Conservation (phyloP, 768 basidiomycete species). For the Dacryopinax primogenitus region DNA sequence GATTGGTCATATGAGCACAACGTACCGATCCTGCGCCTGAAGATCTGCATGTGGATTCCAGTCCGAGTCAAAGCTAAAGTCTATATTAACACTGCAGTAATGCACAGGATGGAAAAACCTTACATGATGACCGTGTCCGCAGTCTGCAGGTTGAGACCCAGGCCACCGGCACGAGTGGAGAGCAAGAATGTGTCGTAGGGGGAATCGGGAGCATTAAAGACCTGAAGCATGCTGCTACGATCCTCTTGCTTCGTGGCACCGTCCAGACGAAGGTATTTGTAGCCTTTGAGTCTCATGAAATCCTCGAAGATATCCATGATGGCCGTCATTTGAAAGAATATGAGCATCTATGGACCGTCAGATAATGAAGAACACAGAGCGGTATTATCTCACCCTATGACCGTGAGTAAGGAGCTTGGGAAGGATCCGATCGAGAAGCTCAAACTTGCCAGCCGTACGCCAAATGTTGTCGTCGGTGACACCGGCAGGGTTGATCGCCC, state of each 20-base stretch:
- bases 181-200: constrained; percentile 86
- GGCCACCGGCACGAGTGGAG: constrained; percentile 84
- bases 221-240: constrained; percentile 69
- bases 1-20: constrained; percentile 11
- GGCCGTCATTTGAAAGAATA: constrained; percentile 99
- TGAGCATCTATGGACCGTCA: constrained; percentile 52
- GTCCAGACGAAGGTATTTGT: constrained; percentile 84
- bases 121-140: constrained; percentile 94
- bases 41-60: constrained; percentile 99
- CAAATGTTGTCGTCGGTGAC: constrained; percentile 74
- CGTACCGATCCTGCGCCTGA: constrained; percentile 91
- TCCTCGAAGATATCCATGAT: constrained; percentile 99
- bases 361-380: constrained; percentile 8
- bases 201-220: constrained; percentile 81
- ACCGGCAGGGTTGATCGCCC: constrained; percentile 75
- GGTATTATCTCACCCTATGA: constrained; percentile 51
- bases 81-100: neutral
- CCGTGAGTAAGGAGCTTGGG: constrained; percentile 89
- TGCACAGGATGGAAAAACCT: no score
- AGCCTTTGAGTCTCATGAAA: constrained; percentile 75
- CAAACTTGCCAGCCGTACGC: constrained; percentile 84
- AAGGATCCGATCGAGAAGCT: constrained; percentile 76
- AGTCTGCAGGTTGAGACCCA: constrained; percentile 89
- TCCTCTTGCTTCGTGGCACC: constrained; percentile 95
- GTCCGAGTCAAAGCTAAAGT: constrained; percentile 29